Evolutionary conservation across 2,329 filamentous ascomycete species (phyloP).

Genomic region (Colletotrichum plurivorum): DNA sequence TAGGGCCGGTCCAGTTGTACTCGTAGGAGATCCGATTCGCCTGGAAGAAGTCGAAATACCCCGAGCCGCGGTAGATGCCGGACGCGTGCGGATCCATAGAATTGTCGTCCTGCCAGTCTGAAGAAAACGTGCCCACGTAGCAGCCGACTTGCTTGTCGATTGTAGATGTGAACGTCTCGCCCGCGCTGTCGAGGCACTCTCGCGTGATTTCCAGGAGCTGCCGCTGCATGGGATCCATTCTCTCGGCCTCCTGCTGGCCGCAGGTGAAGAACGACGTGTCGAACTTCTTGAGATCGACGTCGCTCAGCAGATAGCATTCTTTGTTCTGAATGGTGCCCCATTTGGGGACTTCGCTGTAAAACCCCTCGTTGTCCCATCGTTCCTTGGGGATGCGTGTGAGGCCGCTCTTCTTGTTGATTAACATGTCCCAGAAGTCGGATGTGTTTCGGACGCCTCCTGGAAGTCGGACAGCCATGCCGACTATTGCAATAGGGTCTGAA

Average conservation of each 20-base stretch:
- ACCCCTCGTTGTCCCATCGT: constrained; percentile 47
- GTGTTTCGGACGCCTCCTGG: constrained; percentile 47
- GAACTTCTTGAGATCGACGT: constrained; percentile 45
- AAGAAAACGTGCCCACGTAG: constrained; percentile 48
- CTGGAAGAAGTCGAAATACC: constrained; percentile 43
- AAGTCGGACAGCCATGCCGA: constrained; percentile 49
- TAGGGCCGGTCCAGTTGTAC: constrained; percentile 50
- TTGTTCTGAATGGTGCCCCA: constrained; percentile 36
- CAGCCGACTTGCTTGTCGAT: constrained; percentile 46
- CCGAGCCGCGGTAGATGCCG: constrained; percentile 41
- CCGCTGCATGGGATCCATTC: constrained; percentile 50
- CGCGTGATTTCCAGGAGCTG: constrained; percentile 47
- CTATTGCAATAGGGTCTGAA: constrained; percentile 48
- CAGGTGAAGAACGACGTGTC: constrained; percentile 51
- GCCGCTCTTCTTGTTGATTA: constrained; percentile 46
- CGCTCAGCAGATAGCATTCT: constrained; percentile 40
- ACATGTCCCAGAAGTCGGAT: constrained; percentile 49
- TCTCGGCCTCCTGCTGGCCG: constrained; percentile 45
- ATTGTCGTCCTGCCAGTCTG: constrained; percentile 45
- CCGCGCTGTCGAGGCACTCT: constrained; percentile 50
- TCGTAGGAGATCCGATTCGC: constrained; percentile 51
- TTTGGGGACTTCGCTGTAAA: constrained; percentile 38
- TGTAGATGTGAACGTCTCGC: constrained; percentile 42
- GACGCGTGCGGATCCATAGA: constrained; percentile 27
- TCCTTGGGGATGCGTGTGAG: constrained; percentile 44